Conservation (phyloP, 495 filamentous ascomycete genomes). For the Chaetomidium leptoderma region DNA sequence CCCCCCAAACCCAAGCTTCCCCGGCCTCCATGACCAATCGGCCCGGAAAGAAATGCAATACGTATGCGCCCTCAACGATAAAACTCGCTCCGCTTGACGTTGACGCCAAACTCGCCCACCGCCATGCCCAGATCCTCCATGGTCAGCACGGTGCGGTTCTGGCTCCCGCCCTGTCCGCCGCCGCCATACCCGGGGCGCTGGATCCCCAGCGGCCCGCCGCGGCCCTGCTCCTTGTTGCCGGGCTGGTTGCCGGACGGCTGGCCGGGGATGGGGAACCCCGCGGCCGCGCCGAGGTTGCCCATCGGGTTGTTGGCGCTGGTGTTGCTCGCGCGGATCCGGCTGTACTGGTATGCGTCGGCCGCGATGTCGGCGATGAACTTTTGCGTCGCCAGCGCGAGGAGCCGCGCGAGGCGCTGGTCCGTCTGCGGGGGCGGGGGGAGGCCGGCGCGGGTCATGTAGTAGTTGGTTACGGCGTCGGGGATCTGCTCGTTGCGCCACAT, state of each 20-base stretch:
- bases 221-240: slow-evolving; percentile 54
- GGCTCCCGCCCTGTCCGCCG: slow-evolving; percentile 82
- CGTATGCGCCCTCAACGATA: slow-evolving; percentile 75
- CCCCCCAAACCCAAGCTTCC: not conserved
- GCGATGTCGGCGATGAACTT: slow-evolving; percentile 98
- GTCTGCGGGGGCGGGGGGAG: slow-evolving; percentile 85
- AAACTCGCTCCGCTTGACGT: slow-evolving; percentile 94
- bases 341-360: slow-evolving; percentile 95
- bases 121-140: slow-evolving; percentile 99
- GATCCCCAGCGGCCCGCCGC: slow-evolving; percentile 70
- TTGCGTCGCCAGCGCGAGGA: slow-evolving; percentile 91
- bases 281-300: slow-evolving; percentile 75
- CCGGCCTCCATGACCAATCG: not conserved
- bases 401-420: slow-evolving; percentile 79
- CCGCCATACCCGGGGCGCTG: slow-evolving; percentile 89
- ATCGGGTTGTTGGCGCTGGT: slow-evolving; percentile 83
- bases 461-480: slow-evolving; percentile 93
- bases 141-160: slow-evolving; percentile 89
- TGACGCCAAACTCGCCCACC: slow-evolving; percentile 94
- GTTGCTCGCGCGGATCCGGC: slow-evolving; percentile 86
- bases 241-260: slow-evolving; percentile 49
- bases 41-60: too few species aligned
- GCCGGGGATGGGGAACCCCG: slow-evolving; percentile 61
- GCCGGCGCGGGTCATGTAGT: slow-evolving; percentile 94
- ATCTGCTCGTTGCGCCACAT: slow-evolving; percentile 55